These are phyloP conservation scores for Climacium dendroides DNA, from an alignment of 225 moss, liverwort and hornwort genomes.

Conservation along the genomic window DNA sequence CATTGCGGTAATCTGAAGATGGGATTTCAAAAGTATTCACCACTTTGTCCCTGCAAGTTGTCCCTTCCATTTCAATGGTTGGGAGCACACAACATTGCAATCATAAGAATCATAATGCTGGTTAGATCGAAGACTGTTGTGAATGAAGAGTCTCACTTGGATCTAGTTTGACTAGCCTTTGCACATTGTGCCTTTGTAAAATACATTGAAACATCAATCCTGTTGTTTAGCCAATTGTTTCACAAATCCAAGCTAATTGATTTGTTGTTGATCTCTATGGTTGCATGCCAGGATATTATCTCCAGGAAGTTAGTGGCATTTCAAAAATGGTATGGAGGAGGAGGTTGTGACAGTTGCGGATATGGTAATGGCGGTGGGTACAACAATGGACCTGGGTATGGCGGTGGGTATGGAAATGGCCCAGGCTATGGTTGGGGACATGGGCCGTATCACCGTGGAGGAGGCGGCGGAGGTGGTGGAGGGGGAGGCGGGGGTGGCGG, in stretches of 20 bases:
- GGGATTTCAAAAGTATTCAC: background rate
- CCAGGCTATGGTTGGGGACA: background rate
- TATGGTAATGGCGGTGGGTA: background rate
- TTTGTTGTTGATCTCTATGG: background rate
- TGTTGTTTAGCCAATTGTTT: background rate
- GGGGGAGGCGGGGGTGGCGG: rapidly evolving
- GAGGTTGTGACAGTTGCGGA: background rate
- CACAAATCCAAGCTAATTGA: background rate
- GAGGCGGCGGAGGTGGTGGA: background rate
- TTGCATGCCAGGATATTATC: background rate
- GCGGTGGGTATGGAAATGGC: background rate
- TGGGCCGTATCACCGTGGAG: background rate
- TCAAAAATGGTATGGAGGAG: background rate
- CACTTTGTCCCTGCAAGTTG: background rate
- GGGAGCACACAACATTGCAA: background rate
- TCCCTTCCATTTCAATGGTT: background rate
- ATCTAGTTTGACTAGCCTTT: background rate
- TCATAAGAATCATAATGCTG: background rate
- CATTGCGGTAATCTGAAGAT: background rate
- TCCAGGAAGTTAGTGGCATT: background rate
- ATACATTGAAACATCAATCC: background rate
- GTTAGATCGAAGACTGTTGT: rapidly evolving
- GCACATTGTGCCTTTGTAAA: background rate
- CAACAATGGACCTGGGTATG: background rate
- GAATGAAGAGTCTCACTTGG: background rate